Evolutionary conservation across 305 asterid genomes (phyloP), one percentile per base, ranked within the genome.

Genomic region (Fraxinus baroniana): DNA sequence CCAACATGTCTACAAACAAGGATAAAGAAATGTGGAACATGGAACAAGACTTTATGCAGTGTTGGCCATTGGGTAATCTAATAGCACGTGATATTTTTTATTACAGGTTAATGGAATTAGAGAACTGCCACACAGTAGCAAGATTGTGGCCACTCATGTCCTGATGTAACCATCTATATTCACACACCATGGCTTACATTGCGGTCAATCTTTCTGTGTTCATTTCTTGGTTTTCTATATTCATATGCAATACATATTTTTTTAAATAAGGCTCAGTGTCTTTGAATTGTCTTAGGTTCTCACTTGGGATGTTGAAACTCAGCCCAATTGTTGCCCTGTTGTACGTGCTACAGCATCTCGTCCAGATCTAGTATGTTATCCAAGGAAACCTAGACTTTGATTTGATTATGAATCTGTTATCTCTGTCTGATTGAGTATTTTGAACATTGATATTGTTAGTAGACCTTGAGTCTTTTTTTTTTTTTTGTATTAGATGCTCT

Each of bases 101-200:
- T 84, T 90, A 84, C 88, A 94, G 99, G 99, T 95, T 79, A 95
- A 95, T 76, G 93, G 98, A 78, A 94, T 94, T 84, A 93, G 98
- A 93, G 99, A 95, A 85, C 90, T 95, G 77, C 99, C 98, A 24
- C 97, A 93, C 84, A 92, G 93, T 82, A 94, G 93, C 89, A 93
- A 93, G 86, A 95, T 95, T 79, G 94, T 95, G 86, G 98, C 97
- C 41, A 95, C 99, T 74, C 99, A 93, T 84, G 97, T 86, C 98
- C 98, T 81, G 94, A 93, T 89, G 98, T 95, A 88, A 85, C 91
- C 78, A 71, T 80, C 68, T 64, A 46, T 68, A 60, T n/a, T 36
- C 7, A 30, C n/a, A 4, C 26, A 7, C n/a, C 57, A 46, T 49
- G 64, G 26, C 74, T 82, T 78, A 32, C 32, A 30, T 80, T 74